Conservation (phyloP, 78 protist genomes). For the Paratrimastix pyriformis region DNA sequence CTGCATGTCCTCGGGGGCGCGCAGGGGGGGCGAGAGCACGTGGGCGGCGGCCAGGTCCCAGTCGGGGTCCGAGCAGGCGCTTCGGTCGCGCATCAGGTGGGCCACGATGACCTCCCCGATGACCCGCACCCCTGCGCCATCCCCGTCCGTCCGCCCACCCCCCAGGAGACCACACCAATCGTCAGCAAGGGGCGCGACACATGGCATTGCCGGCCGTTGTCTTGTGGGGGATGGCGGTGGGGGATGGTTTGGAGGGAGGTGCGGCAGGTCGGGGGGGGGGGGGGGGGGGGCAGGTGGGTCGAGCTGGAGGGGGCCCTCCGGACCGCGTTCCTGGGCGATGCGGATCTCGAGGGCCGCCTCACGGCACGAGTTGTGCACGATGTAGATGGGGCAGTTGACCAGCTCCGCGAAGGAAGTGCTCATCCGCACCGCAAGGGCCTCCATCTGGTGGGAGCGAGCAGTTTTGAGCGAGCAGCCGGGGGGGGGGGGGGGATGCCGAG, state of each 20-base stretch:
- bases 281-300: conserved; percentile 70
- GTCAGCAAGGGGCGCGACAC: not conserved
- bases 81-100: not conserved
- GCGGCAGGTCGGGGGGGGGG: too few relatives aligned
- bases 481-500: too few relatives aligned
- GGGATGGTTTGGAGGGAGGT: not conserved
- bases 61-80: conserved; percentile 53
- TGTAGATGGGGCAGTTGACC: conserved; percentile 42
- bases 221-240: not conserved
- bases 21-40: conserved; percentile 82
- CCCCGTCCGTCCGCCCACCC: not conserved
- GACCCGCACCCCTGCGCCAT: not conserved
- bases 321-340: conserved; percentile 37
- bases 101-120: not conserved
- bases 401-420: too few relatives aligned
- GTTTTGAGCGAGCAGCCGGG: not conserved
- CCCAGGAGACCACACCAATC: not conserved
- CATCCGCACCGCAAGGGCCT: conserved; percentile 55
- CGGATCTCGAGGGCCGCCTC: conserved; percentile 55
- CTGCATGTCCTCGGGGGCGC: conserved; percentile 29
- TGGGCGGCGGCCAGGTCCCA: conserved; percentile 68
- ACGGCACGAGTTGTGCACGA: conserved; percentile 55
- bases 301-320: conserved; percentile 60
- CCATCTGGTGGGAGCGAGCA: conserved; percentile 17
- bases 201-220: not conserved